Percentiles rank a stretch among this genome's conserved stretches.
Evolutionary conservation across 2,329 filamentous ascomycete genomes (phyloP).

Genomic region (Fusarium anthophilum): DNA sequence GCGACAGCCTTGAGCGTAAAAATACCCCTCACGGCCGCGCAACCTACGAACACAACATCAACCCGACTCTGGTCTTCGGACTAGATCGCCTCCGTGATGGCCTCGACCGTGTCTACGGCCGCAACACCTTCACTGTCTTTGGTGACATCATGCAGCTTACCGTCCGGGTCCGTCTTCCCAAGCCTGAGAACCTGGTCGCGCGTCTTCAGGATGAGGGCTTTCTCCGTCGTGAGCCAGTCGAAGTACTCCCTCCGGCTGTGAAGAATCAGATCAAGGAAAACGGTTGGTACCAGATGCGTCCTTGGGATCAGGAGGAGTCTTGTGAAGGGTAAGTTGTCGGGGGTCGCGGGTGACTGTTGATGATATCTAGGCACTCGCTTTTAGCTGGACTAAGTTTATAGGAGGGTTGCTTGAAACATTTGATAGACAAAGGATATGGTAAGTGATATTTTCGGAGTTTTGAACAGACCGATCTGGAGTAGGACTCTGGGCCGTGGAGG

Average conservation of each 20-base stretch:
- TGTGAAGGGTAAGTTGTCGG: background rate
- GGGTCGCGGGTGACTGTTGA: background rate
- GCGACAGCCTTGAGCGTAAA: background rate
- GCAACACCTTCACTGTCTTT: background rate
- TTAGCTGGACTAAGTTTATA: background rate
- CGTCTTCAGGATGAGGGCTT: background rate
- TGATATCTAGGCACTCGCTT: background rate
- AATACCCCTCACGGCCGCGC: background rate
- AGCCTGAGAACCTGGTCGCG: background rate
- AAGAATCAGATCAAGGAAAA: background rate
- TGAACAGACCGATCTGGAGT: background rate
- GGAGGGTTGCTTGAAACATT: background rate
- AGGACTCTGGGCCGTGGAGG: too few species aligned
- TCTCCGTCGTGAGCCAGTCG: background rate
- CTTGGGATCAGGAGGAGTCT: background rate
- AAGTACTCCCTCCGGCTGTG: background rate
- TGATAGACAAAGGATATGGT: background rate
- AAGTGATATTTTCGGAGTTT: background rate
- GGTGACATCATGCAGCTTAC: slow-evolving; percentile 21
- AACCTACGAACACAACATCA: background rate
- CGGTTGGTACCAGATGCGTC: slow-evolving; percentile 7
- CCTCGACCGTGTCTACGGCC: background rate
- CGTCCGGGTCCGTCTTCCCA: background rate
- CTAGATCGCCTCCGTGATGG: background rate
- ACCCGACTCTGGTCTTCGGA: background rate